Base-by-base conservation (phyloP, 192 early-diverging fungal species). In the Coemansia sp. region DNA sequence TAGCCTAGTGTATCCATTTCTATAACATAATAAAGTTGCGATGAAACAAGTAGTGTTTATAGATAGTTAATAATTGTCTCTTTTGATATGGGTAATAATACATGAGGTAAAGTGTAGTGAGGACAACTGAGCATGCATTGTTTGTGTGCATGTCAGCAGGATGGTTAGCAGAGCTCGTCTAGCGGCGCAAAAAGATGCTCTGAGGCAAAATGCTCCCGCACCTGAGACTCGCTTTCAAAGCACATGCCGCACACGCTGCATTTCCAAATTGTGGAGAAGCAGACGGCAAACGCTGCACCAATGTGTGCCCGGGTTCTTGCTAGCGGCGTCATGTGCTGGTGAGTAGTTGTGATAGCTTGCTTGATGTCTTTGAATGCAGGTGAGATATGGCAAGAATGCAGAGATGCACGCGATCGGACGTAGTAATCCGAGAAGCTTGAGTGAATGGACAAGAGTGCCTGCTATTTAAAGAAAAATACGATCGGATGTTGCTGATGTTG, bases 101-200 rank as follows among this genome's bases (percentile, higher is more conserved):
- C 51, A 64, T n/a, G 39, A 17, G 50, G 49, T 22, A 50, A 24
- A 15, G 19, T 11, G 19, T 19, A 59, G 19, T 23, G 23, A 35
- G 61, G 59, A 21, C 56, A 57, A 7, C 51, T 64, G 22, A 19
- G 2, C 5, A 19, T 43, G 19, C 3, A 38, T n/a, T 12, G 52
- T 2, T n/a, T 15, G 39, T 12, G 23, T 9, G 19, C 23, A 22
- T 23, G 32, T 56, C 11, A 29, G 32, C 2, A 17, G 41, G 14
- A 45, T 12, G 12, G 7, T 35, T 56, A 73, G 55, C 60, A 71
- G 35, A 75, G 64, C 47, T 81, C 78, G 57, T 81, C 78, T 8
- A 81, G 66, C 27, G 78, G 78, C 35, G 78, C 78, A 61, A 81
- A 81, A 55, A 81, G 59, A 59, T 81, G 78, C 53, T 81, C 69